Evolutionary conservation across 2,329 filamentous ascomycete genomes (phyloP).

Genomic region (Paecilomyces sp.): DNA sequence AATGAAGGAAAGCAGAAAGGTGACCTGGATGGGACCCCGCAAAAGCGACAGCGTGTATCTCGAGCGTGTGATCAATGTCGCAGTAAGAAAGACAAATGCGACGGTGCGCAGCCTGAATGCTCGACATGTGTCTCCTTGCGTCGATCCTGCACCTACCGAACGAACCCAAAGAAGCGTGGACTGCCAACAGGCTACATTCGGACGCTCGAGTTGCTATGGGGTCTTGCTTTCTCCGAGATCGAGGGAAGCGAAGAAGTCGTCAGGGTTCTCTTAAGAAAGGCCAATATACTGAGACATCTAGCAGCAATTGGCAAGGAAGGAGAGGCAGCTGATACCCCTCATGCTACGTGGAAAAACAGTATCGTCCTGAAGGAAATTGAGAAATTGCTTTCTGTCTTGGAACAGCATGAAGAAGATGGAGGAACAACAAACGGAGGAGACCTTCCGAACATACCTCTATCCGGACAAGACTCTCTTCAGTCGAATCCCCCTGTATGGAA

Average conservation of each 20-base stretch:
- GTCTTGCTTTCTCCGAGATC: conserved; percentile 58
- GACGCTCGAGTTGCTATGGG: conserved; percentile 62
- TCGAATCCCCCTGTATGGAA: neutral
- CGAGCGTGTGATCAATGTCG: conserved; percentile 64
- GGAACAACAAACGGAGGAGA: neutral
- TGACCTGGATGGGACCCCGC: conserved; percentile 23
- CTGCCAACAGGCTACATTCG: conserved; percentile 75
- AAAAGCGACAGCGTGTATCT: conserved; percentile 59
- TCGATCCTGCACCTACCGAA: conserved; percentile 63
- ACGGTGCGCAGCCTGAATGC: conserved; percentile 60
- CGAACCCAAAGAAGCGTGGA: conserved; percentile 67
- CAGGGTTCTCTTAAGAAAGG: conserved; percentile 46
- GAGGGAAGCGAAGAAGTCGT: conserved; percentile 54
- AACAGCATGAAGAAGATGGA: conserved; percentile 28
- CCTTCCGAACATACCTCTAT: neutral
- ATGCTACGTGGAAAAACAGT: conserved; percentile 58
- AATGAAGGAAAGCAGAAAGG: conserved; percentile 19
- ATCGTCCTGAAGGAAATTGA: conserved; percentile 58
- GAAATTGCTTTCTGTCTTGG: conserved; percentile 46
- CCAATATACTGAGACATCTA: conserved; percentile 30
- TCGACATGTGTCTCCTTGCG: conserved; percentile 59
- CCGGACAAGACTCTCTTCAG: neutral
- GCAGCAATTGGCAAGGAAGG: conserved; percentile 30
- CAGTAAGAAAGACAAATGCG: conserved; percentile 63
- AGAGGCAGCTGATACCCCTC: conserved; percentile 49